A percentile compares a stretch with the other conserved stretches of the same genome.
phyloP scores from a whole-genome alignment of 75 land plant species.

The Sequoiadendron giganteum region DNA sequence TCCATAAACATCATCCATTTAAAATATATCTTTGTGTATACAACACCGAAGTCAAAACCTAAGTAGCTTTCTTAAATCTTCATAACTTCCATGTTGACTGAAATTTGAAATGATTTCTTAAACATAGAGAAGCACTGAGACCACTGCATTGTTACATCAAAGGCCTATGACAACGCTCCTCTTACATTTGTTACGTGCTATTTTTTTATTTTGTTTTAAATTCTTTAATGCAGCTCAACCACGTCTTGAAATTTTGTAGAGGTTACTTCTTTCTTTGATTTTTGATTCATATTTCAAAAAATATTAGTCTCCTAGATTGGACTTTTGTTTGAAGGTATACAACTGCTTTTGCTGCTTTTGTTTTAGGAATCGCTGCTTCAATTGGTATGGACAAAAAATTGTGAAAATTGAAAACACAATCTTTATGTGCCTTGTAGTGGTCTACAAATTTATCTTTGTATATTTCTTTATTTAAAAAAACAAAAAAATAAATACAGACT shows the following conservation, averaged over 20 bases:
- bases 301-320: too few species aligned
- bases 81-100: background rate
- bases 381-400: constrained; percentile 92
- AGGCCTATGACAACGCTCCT: background rate
- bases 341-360: constrained; percentile 88
- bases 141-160: too few species aligned
- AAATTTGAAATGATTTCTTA: background rate
- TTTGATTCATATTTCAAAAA: too few species aligned
- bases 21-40: background rate
- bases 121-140: background rate
- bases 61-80: background rate
- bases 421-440: too few species aligned
- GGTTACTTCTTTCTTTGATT: too few species aligned
- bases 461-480: too few species aligned
- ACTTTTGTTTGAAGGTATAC: constrained; percentile 74
- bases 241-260: background rate
- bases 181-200: background rate
- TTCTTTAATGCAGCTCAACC: background rate
- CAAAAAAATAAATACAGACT: too few species aligned
- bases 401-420: too few species aligned
- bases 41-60: background rate
- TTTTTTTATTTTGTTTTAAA: background rate
- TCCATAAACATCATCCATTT: background rate
- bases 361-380: constrained; percentile 78
- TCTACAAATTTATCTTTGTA: too few species aligned